A percentile compares a stretch with the other conserved stretches of the same genome.
phyloP scores from a whole-genome alignment of 2,329 filamentous ascomycete species.

The Rosellinia necatrix region DNA sequence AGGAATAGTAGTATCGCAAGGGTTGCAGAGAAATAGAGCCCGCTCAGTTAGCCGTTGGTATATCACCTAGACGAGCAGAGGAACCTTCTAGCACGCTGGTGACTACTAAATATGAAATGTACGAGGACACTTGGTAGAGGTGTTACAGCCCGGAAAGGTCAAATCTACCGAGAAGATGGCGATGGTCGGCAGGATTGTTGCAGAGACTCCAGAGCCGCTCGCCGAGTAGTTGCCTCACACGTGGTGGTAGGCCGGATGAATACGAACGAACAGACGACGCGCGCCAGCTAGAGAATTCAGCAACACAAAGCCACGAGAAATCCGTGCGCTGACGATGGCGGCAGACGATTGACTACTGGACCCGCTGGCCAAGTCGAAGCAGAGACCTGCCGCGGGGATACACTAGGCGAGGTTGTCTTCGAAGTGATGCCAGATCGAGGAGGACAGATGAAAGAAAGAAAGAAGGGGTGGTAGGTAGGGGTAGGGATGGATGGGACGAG shows the following conservation, averaged over 20 bases:
- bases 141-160: conserved; percentile 38
- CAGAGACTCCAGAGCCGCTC: conserved; percentile 17
- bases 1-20: conserved; percentile 33
- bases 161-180: conserved; percentile 33
- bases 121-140: conserved; percentile 33
- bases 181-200: conserved; percentile 21
- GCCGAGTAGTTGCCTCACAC: conserved; percentile 26
- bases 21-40: conserved; percentile 27
- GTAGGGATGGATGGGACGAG: background rate
- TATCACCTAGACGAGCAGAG: conserved; percentile 37
- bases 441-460: no score
- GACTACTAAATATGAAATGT: conserved; percentile 37
- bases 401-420: background rate
- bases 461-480: no score
- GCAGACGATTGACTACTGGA: conserved; percentile 26
- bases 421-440: background rate
- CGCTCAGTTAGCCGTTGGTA: conserved; percentile 31
- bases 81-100: conserved; percentile 33
- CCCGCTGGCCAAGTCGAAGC: conserved; percentile 30
- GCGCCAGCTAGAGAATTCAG: conserved; percentile 7
- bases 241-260: conserved; percentile 6
- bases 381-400: conserved; percentile 29
- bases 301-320: conserved; percentile 17
- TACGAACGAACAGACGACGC: conserved; percentile 20
- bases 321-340: conserved; percentile 14